Conservation (phyloP, 2,329 filamentous ascomycete genomes). For the Zalaria obscura region DNA sequence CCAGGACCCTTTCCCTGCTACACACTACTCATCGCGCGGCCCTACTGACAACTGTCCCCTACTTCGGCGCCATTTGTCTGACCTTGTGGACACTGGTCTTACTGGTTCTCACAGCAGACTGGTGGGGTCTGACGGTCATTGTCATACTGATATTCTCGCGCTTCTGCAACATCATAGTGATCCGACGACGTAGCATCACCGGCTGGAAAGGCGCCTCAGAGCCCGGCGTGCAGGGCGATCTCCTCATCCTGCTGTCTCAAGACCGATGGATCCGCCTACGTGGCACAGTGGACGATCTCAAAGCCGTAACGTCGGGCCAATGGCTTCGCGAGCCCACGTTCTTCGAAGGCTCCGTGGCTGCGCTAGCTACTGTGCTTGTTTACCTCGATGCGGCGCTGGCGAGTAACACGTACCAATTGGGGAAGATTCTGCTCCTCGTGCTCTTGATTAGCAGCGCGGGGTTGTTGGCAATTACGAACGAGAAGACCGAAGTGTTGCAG, state of each 20-base stretch:
- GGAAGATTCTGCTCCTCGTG: conserved; percentile 36
- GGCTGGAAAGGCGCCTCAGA: conserved; percentile 24
- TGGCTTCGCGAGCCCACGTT: conserved; percentile 42
- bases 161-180: conserved; percentile 40
- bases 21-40: not conserved
- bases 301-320: conserved; percentile 41
- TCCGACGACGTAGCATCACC: conserved; percentile 33
- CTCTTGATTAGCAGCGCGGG: conserved; percentile 40
- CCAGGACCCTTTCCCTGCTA: not conserved
- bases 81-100: conserved; percentile 6
- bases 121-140: conserved; percentile 36
- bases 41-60: conserved; percentile 2
- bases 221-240: conserved; percentile 27
- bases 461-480: conserved; percentile 41
- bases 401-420: conserved; percentile 40
- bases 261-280: conserved; percentile 39
- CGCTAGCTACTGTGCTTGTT: conserved; percentile 41
- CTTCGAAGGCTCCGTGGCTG: conserved; percentile 38
- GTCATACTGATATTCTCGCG: conserved; percentile 39
- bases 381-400: conserved; percentile 42
- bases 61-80: conserved; percentile 3
- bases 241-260: conserved; percentile 38
- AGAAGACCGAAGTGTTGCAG: conserved; percentile 30
- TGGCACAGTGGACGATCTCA: conserved; percentile 41
- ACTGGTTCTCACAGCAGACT: conserved; percentile 7